phyloP scores from a whole-genome alignment of 2,329 filamentous ascomycete species.

The Thermoascus crustaceus region DNA sequence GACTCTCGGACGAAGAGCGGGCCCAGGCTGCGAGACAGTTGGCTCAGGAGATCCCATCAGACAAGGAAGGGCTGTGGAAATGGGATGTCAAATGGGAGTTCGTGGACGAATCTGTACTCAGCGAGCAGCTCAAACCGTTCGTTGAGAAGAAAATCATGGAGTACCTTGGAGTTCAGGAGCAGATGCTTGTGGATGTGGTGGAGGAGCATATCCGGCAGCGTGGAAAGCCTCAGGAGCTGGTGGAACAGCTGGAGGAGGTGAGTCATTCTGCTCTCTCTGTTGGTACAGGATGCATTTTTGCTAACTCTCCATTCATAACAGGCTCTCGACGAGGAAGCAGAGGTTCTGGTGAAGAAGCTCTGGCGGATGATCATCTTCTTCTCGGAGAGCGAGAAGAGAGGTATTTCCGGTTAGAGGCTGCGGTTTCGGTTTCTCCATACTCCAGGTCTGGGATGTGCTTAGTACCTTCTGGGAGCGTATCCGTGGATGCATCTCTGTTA shows the following conservation, averaged over 20 bases:
- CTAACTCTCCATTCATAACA: constrained; percentile 37
- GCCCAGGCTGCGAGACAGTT: constrained; percentile 72
- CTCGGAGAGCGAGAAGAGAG: constrained; percentile 86
- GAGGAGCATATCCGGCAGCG: constrained; percentile 75
- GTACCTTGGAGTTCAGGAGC: constrained; percentile 90
- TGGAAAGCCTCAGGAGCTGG: constrained; percentile 67
- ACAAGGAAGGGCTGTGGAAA: constrained; percentile 80
- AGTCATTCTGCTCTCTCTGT: constrained; percentile 28
- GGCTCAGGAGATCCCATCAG: constrained; percentile 80
- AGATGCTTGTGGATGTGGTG: constrained; percentile 87
- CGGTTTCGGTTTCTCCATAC: constrained; percentile 6
- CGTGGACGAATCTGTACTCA: constrained; percentile 71
- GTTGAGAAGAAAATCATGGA: constrained; percentile 98
- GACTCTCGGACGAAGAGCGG: constrained; percentile 79
- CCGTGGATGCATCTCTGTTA: too few species aligned
- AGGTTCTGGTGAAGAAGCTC: constrained; percentile 88
- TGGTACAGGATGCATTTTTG: constrained; percentile 5
- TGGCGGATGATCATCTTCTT: constrained; percentile 99
- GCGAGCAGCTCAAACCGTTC: constrained; percentile 83
- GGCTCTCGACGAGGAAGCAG: constrained; percentile 90
- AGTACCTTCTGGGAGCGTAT: too few species aligned
- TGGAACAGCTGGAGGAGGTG: constrained; percentile 77
- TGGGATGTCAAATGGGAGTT: constrained; percentile 91
- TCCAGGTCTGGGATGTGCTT: too few species aligned
- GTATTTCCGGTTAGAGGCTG: constrained; percentile 55